phyloP scores from a whole-genome alignment of 495 filamentous ascomycete species.

The Stereocaulon alpinum region DNA sequence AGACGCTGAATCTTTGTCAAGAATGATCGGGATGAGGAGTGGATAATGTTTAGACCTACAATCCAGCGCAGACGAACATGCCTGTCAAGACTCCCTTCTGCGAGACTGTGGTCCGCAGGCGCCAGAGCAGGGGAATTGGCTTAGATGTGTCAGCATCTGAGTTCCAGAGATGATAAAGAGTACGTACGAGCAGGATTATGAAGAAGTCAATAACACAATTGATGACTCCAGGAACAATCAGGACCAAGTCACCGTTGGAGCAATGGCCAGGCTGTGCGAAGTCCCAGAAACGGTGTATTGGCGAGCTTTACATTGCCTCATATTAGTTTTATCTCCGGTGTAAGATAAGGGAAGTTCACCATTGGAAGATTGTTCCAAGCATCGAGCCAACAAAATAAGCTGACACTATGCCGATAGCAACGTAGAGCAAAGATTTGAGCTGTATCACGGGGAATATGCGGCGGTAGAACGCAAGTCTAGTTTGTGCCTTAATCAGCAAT shows the following conservation, averaged over 20 bases:
- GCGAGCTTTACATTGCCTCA: not conserved
- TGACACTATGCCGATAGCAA: conserved; percentile 3
- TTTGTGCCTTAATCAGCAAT: not conserved
- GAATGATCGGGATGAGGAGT: not conserved
- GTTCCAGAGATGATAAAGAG: not conserved
- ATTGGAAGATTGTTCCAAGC: conserved; percentile 17
- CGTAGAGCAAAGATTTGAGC: conserved; percentile 5
- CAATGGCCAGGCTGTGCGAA: conserved; percentile 6
- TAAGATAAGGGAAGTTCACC: not conserved
- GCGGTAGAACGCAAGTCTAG: conserved; percentile 18
- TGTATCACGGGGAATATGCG: conserved; percentile 17
- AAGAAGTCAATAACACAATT: conserved; percentile 19
- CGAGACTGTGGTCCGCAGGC: conserved; percentile 7
- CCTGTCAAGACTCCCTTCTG: conserved; percentile 19
- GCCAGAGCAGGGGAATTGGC: conserved; percentile 19
- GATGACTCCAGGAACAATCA: conserved; percentile 12
- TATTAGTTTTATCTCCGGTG: no score
- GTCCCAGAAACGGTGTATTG: conserved; percentile 16
- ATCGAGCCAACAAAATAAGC: conserved; percentile 2
- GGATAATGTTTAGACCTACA: conserved; percentile 7
- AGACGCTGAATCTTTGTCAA: conserved; percentile 8
- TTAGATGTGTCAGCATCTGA: not conserved
- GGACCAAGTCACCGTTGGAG: conserved; percentile 2
- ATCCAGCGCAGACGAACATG: conserved; percentile 18
- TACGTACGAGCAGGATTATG: conserved; percentile 16